Evolutionary conservation across 1,284 basidiomycete species (phyloP).

Genomic region (Pseudozyma flocculosa): DNA sequence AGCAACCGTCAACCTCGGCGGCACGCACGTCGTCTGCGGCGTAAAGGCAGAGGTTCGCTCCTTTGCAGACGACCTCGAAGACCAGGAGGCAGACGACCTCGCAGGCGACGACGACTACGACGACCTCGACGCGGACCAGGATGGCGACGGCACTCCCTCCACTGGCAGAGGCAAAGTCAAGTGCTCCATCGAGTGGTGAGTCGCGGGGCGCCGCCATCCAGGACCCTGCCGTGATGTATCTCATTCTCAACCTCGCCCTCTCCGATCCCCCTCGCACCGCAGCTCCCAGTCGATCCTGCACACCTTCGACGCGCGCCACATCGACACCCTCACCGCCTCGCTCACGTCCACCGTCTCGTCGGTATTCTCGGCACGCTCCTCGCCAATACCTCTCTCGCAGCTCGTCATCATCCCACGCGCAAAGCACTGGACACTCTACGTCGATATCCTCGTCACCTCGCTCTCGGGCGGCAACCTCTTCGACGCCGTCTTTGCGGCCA

Average conservation of each 20-base stretch:
- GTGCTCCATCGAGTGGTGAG: conserved; percentile 37
- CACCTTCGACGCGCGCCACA: conserved; percentile 27
- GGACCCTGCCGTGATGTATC: too few relatives aligned
- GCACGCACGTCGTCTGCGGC: conserved; percentile 48
- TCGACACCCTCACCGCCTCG: conserved; percentile 22
- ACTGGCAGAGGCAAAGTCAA: conserved; percentile 28
- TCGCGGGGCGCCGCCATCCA: not conserved
- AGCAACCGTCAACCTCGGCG: conserved; percentile 39
- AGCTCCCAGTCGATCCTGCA: conserved; percentile 28
- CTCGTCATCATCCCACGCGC: conserved; percentile 44
- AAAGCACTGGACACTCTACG: conserved; percentile 48
- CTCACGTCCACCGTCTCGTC: conserved; percentile 35
- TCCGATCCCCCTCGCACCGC: not conserved
- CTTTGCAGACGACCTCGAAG: conserved; percentile 31
- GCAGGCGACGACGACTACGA: conserved; percentile 31
- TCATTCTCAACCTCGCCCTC: too few relatives aligned
- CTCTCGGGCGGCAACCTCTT: conserved; percentile 51
- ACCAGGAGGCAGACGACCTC: conserved; percentile 19
- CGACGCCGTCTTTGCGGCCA: conserved; percentile 46
- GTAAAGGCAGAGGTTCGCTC: conserved; percentile 46
- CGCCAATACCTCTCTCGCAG: conserved; percentile 32
- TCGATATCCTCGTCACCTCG: conserved; percentile 45
- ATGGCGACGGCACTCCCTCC: not conserved
- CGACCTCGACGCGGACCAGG: conserved; percentile 3
- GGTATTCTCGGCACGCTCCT: conserved; percentile 21